Conservation (phyloP, 2,329 filamentous ascomycete species). For the Cladosporium sp. region DNA sequence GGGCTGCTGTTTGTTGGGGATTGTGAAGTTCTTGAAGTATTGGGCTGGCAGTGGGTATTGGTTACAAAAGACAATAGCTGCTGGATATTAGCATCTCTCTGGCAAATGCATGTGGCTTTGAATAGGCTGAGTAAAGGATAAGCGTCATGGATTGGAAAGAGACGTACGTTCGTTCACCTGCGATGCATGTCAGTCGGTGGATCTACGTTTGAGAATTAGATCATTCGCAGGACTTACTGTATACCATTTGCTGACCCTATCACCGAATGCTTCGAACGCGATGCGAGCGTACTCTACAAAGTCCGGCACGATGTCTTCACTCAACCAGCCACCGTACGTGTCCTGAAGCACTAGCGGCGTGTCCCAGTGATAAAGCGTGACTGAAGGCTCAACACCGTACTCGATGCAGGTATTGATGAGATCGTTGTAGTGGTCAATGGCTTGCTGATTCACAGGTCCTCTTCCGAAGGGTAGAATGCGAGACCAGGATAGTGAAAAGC, state of each 20-base stretch:
- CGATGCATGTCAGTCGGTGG: not conserved
- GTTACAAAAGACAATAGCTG: slow-evolving; percentile 26
- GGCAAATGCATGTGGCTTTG: too few species aligned
- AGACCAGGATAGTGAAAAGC: slow-evolving; percentile 43
- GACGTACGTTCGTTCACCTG: slow-evolving; percentile 2
- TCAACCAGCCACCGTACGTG: slow-evolving; percentile 25
- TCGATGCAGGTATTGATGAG: slow-evolving; percentile 36
- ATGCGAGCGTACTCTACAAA: slow-evolving; percentile 37
- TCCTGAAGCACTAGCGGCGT: slow-evolving; percentile 15
- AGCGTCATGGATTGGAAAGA: too few species aligned
- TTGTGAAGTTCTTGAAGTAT: slow-evolving; percentile 33
- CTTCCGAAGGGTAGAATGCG: slow-evolving; percentile 44
- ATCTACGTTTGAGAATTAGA: slow-evolving; percentile 26
- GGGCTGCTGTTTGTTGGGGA: slow-evolving; percentile 29
- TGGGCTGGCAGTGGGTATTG: slow-evolving; percentile 28
- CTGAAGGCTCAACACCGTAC: slow-evolving; percentile 38
- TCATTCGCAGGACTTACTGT: slow-evolving; percentile 30
- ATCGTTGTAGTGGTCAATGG: slow-evolving; percentile 40
- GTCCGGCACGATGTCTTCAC: slow-evolving; percentile 32
- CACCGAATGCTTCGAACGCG: slow-evolving; percentile 33
- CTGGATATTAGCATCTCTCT: not conserved
- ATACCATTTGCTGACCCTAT: slow-evolving; percentile 31
- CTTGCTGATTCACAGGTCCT: slow-evolving; percentile 41
- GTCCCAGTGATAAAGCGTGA: slow-evolving; percentile 44
- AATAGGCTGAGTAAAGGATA: too few species aligned